Evolutionary conservation across 2,329 filamentous ascomycete genomes (phyloP).

Genomic region (Westerdykella aurantiaca): DNA sequence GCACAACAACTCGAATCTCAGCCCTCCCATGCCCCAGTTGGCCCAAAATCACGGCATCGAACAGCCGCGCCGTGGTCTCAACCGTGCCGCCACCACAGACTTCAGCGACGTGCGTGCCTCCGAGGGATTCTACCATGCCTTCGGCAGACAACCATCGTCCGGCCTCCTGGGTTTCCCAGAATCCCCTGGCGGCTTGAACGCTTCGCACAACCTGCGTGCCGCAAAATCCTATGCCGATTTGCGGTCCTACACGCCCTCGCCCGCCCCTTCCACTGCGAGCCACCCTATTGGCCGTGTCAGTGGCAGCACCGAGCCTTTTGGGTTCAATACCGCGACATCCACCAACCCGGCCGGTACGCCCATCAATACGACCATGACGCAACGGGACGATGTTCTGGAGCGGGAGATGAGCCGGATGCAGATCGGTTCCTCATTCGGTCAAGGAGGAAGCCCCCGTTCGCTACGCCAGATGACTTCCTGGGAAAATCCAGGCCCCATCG

Average conservation of each 20-base stretch:
- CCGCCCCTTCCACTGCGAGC: slow-evolving; percentile 81
- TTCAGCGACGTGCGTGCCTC: slow-evolving; percentile 78
- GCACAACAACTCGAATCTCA: slow-evolving; percentile 52
- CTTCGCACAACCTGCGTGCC: slow-evolving; percentile 74
- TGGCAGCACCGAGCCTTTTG: slow-evolving; percentile 40
- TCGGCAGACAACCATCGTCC: slow-evolving; percentile 70
- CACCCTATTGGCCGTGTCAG: slow-evolving; percentile 66
- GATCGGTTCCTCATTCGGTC: slow-evolving; percentile 47
- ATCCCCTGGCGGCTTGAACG: slow-evolving; percentile 61
- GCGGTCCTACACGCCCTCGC: slow-evolving; percentile 90
- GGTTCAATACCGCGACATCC: slow-evolving; percentile 54
- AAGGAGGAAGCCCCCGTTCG: slow-evolving; percentile 52
- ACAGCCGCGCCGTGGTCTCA: slow-evolving; percentile 75
- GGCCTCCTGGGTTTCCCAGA: slow-evolving; percentile 76
- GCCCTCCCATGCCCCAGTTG: slow-evolving; percentile 58
- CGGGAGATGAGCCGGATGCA: slow-evolving; percentile 59
- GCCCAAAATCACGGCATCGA: slow-evolving; percentile 63
- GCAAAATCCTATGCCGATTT: slow-evolving; percentile 97
- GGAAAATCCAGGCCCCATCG: slow-evolving; percentile 57
- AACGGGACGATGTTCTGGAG: slow-evolving; percentile 56
- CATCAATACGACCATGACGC: slow-evolving; percentile 46
- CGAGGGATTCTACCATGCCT: slow-evolving; percentile 66
- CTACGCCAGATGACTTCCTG: slow-evolving; percentile 57
- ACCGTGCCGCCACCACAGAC: slow-evolving; percentile 93
- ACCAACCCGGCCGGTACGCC: slow-evolving; percentile 63